phyloP scores from a whole-genome alignment of 352 stramenopile genomes.

The Aphanomyces euteiches region DNA sequence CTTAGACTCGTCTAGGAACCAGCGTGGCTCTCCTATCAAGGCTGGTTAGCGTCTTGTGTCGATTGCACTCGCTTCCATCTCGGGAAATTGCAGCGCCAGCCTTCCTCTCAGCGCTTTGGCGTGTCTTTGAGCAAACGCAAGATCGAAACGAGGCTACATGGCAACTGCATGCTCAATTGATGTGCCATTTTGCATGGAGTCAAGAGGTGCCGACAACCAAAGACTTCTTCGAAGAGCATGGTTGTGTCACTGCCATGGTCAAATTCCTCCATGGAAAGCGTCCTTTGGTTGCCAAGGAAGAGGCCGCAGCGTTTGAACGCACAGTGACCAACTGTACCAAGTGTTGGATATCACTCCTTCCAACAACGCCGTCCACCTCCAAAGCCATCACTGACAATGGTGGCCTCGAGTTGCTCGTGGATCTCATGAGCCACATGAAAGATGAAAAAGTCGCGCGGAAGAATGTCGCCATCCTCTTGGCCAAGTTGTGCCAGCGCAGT shows the following conservation, averaged over 20 bases:
- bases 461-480: constrained; percentile 74
- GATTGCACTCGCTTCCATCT: constrained; percentile 40
- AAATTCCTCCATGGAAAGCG: constrained; percentile 37
- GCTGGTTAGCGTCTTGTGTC: constrained; percentile 53
- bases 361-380: constrained; percentile 29
- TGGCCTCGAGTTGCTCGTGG: constrained; percentile 17
- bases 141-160: constrained; percentile 28
- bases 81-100: not conserved
- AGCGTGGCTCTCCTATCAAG: constrained; percentile 40
- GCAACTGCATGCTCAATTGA: constrained; percentile 65
- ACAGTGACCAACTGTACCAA: constrained; percentile 66
- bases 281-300: constrained; percentile 36
- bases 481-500: constrained; percentile 59
- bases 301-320: constrained; percentile 39
- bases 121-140: constrained; percentile 10
- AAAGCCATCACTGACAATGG: constrained; percentile 11
- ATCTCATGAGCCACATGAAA: constrained; percentile 22
- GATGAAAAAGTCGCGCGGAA: constrained; percentile 45
- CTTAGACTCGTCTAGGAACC: too few relatives aligned
- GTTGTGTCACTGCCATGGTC: constrained; percentile 41
- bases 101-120: constrained; percentile 6
- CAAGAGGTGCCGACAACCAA: constrained; percentile 6
- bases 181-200: constrained; percentile 69
- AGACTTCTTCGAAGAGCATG: constrained; percentile 30
- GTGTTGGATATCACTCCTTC: constrained; percentile 53